A percentile compares a stretch with the other conserved stretches of the same genome.
phyloP scores from a whole-genome alignment of 2,329 filamentous ascomycete genomes.

The Dryadomyces quercivorus region DNA sequence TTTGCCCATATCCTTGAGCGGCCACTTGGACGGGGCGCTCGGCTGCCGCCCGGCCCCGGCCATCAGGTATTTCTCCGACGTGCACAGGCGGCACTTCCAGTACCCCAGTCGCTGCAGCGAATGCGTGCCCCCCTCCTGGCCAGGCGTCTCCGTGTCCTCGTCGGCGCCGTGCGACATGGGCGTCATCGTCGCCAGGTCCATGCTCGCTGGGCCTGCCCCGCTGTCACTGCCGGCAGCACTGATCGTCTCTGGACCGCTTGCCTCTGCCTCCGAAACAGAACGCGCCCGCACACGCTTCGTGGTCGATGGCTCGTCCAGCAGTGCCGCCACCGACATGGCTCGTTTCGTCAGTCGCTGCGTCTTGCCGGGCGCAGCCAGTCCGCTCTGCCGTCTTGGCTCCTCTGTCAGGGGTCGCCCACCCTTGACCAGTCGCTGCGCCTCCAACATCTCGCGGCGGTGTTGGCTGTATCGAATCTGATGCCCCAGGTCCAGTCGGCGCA shows the following conservation, averaged over 20 bases:
- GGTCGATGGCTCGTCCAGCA: background rate
- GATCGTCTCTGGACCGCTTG: slow-evolving; percentile 9
- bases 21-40: slow-evolving; percentile 32
- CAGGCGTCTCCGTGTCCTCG: slow-evolving; percentile 9
- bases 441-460: slow-evolving; percentile 27
- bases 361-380: background rate
- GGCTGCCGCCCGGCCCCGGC: slow-evolving; percentile 27
- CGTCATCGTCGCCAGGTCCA: background rate
- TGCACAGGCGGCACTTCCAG: slow-evolving; percentile 34
- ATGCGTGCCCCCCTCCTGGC: slow-evolving; percentile 9
- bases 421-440: slow-evolving; percentile 8
- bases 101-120: slow-evolving; percentile 29
- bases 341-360: background rate
- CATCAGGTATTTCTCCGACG: slow-evolving; percentile 28
- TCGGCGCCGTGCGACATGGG: background rate
- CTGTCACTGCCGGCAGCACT: slow-evolving; percentile 5
- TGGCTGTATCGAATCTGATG: slow-evolving; percentile 30
- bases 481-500: slow-evolving; percentile 28
- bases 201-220: background rate
- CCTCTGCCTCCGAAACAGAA: slow-evolving; percentile 3
- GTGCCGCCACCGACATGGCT: background rate
- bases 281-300: slow-evolving; percentile 6
- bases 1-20: slow-evolving; percentile 32
- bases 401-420: slow-evolving; percentile 6
- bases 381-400: background rate